A percentile compares a stretch with the other conserved stretches of the same genome.
Evolutionary conservation across 106 monocot genomes (phyloP).

Genomic region (Phalaenopsis equestris): DNA sequence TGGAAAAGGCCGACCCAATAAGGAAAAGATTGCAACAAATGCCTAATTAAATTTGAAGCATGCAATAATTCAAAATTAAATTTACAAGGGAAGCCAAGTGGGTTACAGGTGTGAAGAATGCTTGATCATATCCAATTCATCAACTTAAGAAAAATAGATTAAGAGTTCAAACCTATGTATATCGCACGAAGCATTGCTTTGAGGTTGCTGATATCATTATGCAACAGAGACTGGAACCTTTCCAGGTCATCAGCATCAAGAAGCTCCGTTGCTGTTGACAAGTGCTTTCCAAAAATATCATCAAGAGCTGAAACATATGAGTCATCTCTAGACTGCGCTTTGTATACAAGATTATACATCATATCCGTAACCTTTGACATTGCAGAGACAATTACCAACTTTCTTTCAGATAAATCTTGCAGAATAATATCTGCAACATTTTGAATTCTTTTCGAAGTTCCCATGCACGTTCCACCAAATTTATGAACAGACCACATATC

Average conservation of each 20-base stretch:
- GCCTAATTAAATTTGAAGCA: not conserved
- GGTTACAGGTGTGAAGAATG: not conserved
- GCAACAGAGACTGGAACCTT: constrained; percentile 60
- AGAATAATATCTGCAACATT: constrained; percentile 71
- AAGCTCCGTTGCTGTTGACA: constrained; percentile 71
- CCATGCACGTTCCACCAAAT: constrained; percentile 99
- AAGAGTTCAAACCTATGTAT: constrained; percentile 58
- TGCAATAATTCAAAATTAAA: not conserved
- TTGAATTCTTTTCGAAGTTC: constrained; percentile 68
- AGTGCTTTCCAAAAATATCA: constrained; percentile 82
- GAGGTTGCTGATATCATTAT: constrained; percentile 81
- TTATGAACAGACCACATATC: constrained; percentile 98
- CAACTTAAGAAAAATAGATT: not conserved
- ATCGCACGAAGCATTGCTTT: constrained; percentile 95
- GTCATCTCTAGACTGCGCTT: constrained; percentile 90
- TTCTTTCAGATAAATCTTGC: constrained; percentile 73
- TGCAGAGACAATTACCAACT: constrained; percentile 89
- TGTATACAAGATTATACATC: constrained; percentile 80
- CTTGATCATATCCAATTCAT: not conserved
- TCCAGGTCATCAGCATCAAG: constrained; percentile 76
- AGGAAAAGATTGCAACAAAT: not conserved
- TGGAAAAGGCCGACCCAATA: not conserved
- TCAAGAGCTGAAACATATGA: constrained; percentile 64
- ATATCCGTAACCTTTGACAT: constrained; percentile 99
- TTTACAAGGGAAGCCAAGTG: not conserved